Evolutionary conservation across 2,329 filamentous ascomycete species (phyloP), one percentile per base, ranked within the genome.

Genomic region (Aspergillus caelatus): DNA sequence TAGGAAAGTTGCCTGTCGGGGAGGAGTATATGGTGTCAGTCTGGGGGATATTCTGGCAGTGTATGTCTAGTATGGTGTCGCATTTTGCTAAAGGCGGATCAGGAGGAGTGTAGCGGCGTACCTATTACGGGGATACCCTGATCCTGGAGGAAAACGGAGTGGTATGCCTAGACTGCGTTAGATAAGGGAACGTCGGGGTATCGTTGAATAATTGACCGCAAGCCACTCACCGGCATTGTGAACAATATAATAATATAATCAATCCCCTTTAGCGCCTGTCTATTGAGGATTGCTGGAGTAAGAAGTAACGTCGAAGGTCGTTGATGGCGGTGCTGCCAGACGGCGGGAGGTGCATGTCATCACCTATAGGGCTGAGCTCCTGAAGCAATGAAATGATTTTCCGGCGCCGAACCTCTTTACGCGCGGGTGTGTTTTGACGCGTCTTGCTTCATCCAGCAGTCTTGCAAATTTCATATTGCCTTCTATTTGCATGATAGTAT

Each of bases 131-230:
- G 86, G 70, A 89, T 86, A 75, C 88, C 87, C 68, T 90, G 84
- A 86, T 93, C 87, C 88, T 94, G 82, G 79, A 89, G 88, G 88
- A 97, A 97, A 86, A 97, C 91, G 79, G 92, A 96, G 86, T 98
- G 96, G 86, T 97, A 98, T 82, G 94, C 94, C 93, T 96, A 71
- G 60, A 62, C 50, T 23, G 26, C n/a, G 60, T 68, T 63, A 66
- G 59, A 60, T 57, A 58, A 54, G 54, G 34, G 54, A 30, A 26
- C 7, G 16, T 21, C 9, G 12, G 4, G 36, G n/a, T 19, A 12
- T 2, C 45, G 32, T 53, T 8, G 50, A 9, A 57, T 10, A 2
- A 10, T 36, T 16, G 26, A 16, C 43, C 6, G 1, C 12, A 30
- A 19, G 7, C 50, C 32, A 69, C 81, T 62, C 77, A 84, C 81